phyloP scores from a whole-genome alignment of 73 alveolate genomes.

The Tetrahymena borealis region DNA sequence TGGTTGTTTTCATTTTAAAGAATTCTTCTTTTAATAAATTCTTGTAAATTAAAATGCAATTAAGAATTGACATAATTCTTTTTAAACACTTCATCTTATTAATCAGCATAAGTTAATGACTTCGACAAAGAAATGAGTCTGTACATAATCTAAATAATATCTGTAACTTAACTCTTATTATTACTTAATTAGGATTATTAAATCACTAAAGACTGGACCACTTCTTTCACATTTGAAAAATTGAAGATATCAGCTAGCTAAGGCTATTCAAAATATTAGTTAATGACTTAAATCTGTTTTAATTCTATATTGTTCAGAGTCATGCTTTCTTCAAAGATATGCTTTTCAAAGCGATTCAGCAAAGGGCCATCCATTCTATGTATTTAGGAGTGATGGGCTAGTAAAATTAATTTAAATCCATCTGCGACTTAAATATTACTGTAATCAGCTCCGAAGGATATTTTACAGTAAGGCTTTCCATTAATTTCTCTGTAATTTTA shows the following conservation, averaged over 20 bases:
- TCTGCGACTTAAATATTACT: not conserved
- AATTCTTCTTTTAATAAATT: not conserved
- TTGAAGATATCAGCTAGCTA: not conserved
- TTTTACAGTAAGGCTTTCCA: not conserved
- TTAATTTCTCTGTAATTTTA: not conserved
- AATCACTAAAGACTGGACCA: not conserved
- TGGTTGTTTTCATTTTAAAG: not conserved
- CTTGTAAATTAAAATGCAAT: not conserved
- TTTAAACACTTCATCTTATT: not conserved
- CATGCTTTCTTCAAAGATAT: not conserved
- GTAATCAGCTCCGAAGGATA: constrained; percentile 17
- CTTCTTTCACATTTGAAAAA: not conserved
- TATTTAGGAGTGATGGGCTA: not conserved
- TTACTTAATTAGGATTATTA: not conserved
- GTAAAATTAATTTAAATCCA: not conserved
- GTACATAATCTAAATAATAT: not conserved
- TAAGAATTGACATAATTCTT: not conserved
- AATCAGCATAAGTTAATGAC: not conserved
- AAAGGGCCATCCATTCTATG: not conserved
- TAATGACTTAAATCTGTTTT: not conserved
- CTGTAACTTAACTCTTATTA: no score
- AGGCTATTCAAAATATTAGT: not conserved
- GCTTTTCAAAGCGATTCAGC: not conserved
- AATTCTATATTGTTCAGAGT: not conserved
- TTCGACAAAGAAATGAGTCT: not conserved